A percentile compares a stretch with the other conserved stretches of the same genome.
These are phyloP conservation scores for Ophiocordyceps sinensis DNA, from an alignment of 2,329 filamentous ascomycete species.

Conservation along the genomic window DNA sequence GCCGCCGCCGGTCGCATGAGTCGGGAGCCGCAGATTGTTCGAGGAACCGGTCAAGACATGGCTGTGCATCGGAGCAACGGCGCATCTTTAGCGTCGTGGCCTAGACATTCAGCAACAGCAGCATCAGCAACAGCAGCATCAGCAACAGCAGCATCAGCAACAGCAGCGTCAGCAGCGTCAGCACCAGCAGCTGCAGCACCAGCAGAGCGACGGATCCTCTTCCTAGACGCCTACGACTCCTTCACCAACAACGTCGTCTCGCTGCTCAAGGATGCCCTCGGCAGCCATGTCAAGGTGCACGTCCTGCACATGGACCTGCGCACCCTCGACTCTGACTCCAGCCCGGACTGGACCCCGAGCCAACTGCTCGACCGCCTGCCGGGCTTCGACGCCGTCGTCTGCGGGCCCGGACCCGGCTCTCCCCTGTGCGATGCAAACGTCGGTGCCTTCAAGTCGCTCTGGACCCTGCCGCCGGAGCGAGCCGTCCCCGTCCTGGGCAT, in stretches of 20 bases:
- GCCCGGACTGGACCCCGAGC: slow-evolving; percentile 30
- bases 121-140: not conserved
- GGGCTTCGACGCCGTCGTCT: slow-evolving; percentile 70
- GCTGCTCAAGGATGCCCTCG: slow-evolving; percentile 56
- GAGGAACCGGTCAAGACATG: not conserved
- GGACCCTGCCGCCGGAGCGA: slow-evolving; percentile 45
- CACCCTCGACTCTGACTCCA: slow-evolving; percentile 52
- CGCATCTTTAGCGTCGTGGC: not conserved
- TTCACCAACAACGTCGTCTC: slow-evolving; percentile 92
- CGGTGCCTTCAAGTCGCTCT: slow-evolving; percentile 66
- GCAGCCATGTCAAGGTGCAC: slow-evolving; percentile 45
- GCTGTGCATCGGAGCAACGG: not conserved
- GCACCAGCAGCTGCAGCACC: not conserved
- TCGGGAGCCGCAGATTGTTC: too few relatives aligned
- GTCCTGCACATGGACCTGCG: slow-evolving; percentile 22
- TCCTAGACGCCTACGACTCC: slow-evolving; percentile 92
- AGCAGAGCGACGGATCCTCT: slow-evolving; percentile 46
- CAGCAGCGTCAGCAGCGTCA: not conserved
- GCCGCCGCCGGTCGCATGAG: too few relatives aligned
- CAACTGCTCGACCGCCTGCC: slow-evolving; percentile 23
- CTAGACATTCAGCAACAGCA: not conserved
- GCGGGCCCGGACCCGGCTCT: slow-evolving; percentile 80
- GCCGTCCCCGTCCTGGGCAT: slow-evolving; percentile 72
- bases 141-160: not conserved
- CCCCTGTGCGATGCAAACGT: slow-evolving; percentile 61